Evolutionary conservation across 805 yeast species (phyloP), one percentile per base, ranked within the genome.

Genomic region (Candida nitratophila): DNA sequence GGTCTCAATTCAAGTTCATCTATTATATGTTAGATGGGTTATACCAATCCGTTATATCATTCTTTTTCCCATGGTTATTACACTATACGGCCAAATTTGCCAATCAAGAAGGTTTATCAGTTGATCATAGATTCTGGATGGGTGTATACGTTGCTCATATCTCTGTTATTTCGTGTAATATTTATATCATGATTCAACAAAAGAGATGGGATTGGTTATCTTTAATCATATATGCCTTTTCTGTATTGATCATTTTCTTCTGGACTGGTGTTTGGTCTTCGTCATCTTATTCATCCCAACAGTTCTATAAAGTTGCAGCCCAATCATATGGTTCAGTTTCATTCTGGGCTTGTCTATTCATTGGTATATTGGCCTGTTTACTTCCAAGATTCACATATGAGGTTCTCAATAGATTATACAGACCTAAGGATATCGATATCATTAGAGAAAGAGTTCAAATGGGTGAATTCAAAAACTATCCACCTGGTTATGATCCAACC

Each of bases 181-280:
- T 75, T 3, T 83, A 81, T 59, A 73, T 85, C 44, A 57, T 81
- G 50, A 60, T 81, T 49, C 88, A 81, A 53, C 86, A 83, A 57
- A 76, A 75, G 56, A 73, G 88, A 56, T 86, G 95, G 95, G 95
- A 86, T 63, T 84, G 88, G 87, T 66, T 83, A 39, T 74, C 84
- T 4, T 55, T 70, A 12, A 55, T 81, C 44, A 72, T 82, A 46
- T 73, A 76, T 43, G 66, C 68, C 2, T 54, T 85, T 19, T 83
- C 91, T 1, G 71, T 80, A 38, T 49, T 84, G 24, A 53, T 83
- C 16, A 68, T 84, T 30, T 81, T 76, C 58, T 81, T 74, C 27
- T 86, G 95, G 95, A 79, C 90, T 1, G 91, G 91, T 50, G 70
- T 83, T 40, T 86, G 91, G 91, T 74, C 87, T 14, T 68, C 85